phyloP scores from a whole-genome alignment of 345 rosid species.

The Eucalyptus cloeziana region DNA sequence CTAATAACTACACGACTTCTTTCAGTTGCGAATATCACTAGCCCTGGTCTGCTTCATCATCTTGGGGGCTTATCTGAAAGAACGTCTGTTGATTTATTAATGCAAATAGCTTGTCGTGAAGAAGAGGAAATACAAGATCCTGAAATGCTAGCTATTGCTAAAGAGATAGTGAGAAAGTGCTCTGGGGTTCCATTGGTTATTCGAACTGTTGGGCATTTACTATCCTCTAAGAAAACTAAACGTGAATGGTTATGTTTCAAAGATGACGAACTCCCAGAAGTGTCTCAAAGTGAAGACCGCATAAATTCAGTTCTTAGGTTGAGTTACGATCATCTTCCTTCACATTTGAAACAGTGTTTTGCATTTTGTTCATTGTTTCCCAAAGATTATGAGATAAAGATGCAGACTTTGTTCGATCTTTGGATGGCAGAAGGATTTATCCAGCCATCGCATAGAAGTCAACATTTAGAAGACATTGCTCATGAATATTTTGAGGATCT shows the following conservation, averaged over 20 bases:
- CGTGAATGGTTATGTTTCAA: neutral
- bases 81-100: too few relatives aligned
- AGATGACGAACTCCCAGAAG: fast-evolving
- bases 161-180: neutral
- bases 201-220: neutral
- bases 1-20: too few relatives aligned
- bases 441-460: neutral
- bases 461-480: neutral
- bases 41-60: too few relatives aligned
- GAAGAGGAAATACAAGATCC: too few relatives aligned
- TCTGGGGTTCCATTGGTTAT: neutral
- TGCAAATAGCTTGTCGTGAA: too few relatives aligned
- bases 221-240: neutral
- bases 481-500: constrained; percentile 3
- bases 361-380: constrained; percentile 14
- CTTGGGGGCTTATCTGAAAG: too few relatives aligned
- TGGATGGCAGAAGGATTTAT: constrained; percentile 17
- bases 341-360: constrained; percentile 12
- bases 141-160: neutral
- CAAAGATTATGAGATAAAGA: neutral
- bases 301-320: fast-evolving
- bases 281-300: fast-evolving
- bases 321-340: neutral
- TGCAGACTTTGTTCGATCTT: neutral
- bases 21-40: too few relatives aligned